Evolutionary conservation across 2,329 filamentous ascomycete species (phyloP).

Genomic region (Leptographium flavum): DNA sequence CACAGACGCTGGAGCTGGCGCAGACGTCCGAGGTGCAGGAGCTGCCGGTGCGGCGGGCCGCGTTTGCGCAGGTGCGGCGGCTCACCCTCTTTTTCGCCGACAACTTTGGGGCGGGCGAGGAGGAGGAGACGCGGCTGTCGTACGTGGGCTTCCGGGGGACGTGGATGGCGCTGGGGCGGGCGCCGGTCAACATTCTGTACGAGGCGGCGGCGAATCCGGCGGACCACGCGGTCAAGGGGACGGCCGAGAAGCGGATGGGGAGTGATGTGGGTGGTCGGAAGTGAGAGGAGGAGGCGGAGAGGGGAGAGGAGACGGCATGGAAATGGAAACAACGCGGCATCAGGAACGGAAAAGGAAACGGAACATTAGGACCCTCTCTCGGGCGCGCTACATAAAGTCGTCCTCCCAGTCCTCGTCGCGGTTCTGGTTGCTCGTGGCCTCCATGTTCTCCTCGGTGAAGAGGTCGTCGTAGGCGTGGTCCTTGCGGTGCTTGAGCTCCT

Average conservation of each 20-base stretch:
- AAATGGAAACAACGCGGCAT: neutral
- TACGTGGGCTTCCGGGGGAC: constrained; percentile 92
- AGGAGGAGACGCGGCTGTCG: constrained; percentile 62
- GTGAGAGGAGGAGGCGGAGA: constrained; percentile 14
- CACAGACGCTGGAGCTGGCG: constrained; percentile 60
- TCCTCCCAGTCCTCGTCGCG: constrained; percentile 65
- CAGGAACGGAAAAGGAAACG: neutral
- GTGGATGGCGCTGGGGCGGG: constrained; percentile 74
- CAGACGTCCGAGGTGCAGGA: constrained; percentile 76
- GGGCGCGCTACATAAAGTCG: constrained; percentile 71
- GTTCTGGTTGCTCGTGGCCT: constrained; percentile 71
- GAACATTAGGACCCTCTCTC: neutral
- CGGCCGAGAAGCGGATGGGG: constrained; percentile 38
- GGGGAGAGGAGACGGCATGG: neutral
- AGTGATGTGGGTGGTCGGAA: constrained; percentile 38
- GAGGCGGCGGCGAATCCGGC: constrained; percentile 85
- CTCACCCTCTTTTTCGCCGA: constrained; percentile 82
- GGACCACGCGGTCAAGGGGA: constrained; percentile 62
- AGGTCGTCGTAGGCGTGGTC: constrained; percentile 97
- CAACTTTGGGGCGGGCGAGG: constrained; percentile 71
- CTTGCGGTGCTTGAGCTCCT: constrained; percentile 85
- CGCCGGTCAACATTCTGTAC: constrained; percentile 77
- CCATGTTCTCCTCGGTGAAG: constrained; percentile 71
- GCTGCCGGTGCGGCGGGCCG: constrained; percentile 70
- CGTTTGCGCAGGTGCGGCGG: constrained; percentile 74